Conservation (phyloP, 495 filamentous ascomycete genomes). For the Annulohypoxylon bovei region DNA sequence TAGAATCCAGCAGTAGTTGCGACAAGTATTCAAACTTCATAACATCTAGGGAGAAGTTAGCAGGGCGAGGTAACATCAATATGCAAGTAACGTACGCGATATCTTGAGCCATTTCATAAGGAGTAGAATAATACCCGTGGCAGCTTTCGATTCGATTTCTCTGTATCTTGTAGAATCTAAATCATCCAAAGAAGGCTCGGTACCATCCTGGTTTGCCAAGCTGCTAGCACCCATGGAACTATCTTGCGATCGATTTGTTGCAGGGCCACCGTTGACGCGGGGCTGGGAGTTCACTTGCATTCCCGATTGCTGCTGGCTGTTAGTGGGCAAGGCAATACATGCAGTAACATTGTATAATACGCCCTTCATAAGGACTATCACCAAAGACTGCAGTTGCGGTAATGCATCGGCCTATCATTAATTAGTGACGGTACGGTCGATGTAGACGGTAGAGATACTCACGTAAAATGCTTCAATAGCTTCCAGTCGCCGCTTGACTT, state of each 20-base stretch:
- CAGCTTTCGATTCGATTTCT: constrained; percentile 90
- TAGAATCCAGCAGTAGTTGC: constrained; percentile 90
- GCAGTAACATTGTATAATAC: constrained; percentile 83
- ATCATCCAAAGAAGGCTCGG: constrained; percentile 68
- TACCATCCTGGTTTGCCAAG: constrained; percentile 49
- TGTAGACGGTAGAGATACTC: constrained; percentile 49
- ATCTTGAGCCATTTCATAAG: constrained; percentile 96
- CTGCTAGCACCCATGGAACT: constrained; percentile 45
- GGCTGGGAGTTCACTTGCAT: constrained; percentile 42
- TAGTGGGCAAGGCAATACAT: constrained; percentile 54
- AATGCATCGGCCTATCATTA: constrained; percentile 71
- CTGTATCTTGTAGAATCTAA: constrained; percentile 80
- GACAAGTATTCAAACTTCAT: constrained; percentile 96
- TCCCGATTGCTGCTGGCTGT: constrained; percentile 48
- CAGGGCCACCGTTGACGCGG: constrained; percentile 50
- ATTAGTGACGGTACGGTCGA: constrained; percentile 20
- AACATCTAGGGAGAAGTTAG: constrained; percentile 71
- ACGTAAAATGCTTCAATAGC: constrained; percentile 88
- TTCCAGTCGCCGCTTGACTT: constrained; percentile 72
- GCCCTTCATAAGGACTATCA: constrained; percentile 90
- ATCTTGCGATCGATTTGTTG: constrained; percentile 44
- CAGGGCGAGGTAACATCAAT: background rate
- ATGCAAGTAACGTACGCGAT: constrained; percentile 72
- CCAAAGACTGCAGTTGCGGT: constrained; percentile 89
- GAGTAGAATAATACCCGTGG: constrained; percentile 84